Base-by-base conservation (phyloP, 2,329 filamentous ascomycete species). In the Cyphellophora europaea region DNA sequence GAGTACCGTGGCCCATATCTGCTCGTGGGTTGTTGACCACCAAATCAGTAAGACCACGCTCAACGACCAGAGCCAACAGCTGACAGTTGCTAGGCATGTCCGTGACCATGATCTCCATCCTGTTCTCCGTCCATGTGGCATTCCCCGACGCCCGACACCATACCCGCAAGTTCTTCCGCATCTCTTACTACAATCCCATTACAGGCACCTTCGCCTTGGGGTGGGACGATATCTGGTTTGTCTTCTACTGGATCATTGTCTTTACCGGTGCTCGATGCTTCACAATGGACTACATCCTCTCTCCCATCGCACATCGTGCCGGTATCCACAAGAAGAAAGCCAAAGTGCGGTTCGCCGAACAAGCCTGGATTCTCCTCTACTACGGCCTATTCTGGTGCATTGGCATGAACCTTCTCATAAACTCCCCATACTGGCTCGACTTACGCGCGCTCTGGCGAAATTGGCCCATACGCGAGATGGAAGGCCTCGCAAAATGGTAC, bases 281-380 rank as follows among this genome's bases (percentile, higher is more conserved):
- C 34, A 68, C 75, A 37, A 93, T 96, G 76, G 88, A 95, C 56
- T 91, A 93, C 63, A 52, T 93, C 10, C 70, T 96, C 33, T 76
- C 77, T 13, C 91, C 89, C 5, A 61, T 93, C 37, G 88, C 82
- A 28, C 77, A 74, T 44, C 63, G 68, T 31, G 71, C 73, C 44
- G 89, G 89, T 21, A 74, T 95, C 49, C 71, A 72, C 49, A 83
- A 80, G 54, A 44, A 37, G 19, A 95, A 94, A 64, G 76, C 77
- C 30, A 66, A 81, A 40, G 75, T 84, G 32, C 75, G 91, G 39
- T 93, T 96, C 62, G 86, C 86, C 43, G 91, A 98, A 64, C 91
- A 98, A 63, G 85, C 80, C 30, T 96, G 89, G 85, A 69, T 94
- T 54, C 64, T 93, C 37, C 59, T 91, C 29, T 96, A 95, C 63